Evolutionary conservation across 208 protist species (phyloP), one percentile per base, ranked within the genome.

Genomic region (Trypanosoma cruzi): DNA sequence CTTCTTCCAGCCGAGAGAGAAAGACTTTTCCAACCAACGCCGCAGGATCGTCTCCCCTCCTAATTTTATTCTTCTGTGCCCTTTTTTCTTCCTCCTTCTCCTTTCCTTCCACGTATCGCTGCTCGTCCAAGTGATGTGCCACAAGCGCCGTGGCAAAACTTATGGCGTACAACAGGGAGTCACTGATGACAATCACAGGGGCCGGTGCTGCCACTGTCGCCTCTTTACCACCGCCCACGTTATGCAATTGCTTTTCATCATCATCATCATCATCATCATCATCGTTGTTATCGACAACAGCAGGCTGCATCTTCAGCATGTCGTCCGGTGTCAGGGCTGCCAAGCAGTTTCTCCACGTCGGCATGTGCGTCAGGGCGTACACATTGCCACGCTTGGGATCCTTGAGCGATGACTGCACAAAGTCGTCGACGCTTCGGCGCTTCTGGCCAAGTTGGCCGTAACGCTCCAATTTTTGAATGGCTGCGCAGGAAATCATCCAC

Each of bases 391-490:
- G 77, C 67, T 86, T 84, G 10, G 72, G 59, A 40, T 96, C 91
- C 22, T 85, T 85, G 5, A 96, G 65, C 0, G 91, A 94, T 24
- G 82, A 80, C 1, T 71, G 31, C 22, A 96, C 70, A 71, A 91
- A 94, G 64, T 96, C 84, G 28, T 86, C 81, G 13, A 83, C 70
- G 66, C 56, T 85, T 68, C 81, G 73, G 4, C 88, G 86, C 77
- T 94, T 94, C 16, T 90, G 79, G 22, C 79, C 88, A 37, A 96
- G 80, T 63, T 88, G 75, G 32, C 88, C 91, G 63, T 96, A 96
- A 5, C 91, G 84, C 77, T 96, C 88, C 29, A 96, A 71, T 65
- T 93, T 93, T 61, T 96, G 91, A 58, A 96, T 88, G 0, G 91
- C 84, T 1, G 87, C 85, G 55, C 86, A 92, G 13, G 90, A 87